Conservation (phyloP, 1,139 yeast species). For the Taiozyma sp. region DNA sequence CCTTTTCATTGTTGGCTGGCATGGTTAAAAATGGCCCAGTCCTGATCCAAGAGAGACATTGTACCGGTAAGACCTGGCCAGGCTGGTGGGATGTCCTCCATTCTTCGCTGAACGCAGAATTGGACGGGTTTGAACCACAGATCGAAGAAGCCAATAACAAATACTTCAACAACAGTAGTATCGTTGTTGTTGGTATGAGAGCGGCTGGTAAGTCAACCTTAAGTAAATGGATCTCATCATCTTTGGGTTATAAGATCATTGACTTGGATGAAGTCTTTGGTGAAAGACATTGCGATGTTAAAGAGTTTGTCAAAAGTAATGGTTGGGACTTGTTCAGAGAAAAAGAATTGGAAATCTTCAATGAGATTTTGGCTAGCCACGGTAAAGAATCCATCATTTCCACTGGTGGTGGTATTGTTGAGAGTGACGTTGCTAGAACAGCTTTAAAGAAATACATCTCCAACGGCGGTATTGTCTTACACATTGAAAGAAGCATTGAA, state of each 20-base stretch:
- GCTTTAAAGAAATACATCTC: slow-evolving; percentile 49
- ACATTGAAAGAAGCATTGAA: slow-evolving; percentile 82
- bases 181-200: slow-evolving; percentile 93
- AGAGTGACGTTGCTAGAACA: slow-evolving; percentile 62
- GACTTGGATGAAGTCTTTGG: slow-evolving; percentile 81
- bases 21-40: slow-evolving; percentile 50
- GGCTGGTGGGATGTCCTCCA: slow-evolving; percentile 98
- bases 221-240: slow-evolving; percentile 73
- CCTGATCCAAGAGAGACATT: slow-evolving; percentile 76
- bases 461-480: slow-evolving; percentile 66
- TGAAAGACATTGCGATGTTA: slow-evolving; percentile 49
- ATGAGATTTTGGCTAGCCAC: slow-evolving; percentile 43
- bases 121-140: slow-evolving; percentile 63
- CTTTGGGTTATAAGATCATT: slow-evolving; percentile 65
- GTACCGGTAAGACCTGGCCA: slow-evolving; percentile 99
- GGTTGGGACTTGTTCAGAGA: slow-evolving; percentile 90
- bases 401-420: slow-evolving; percentile 97
- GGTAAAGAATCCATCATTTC: slow-evolving; percentile 62
- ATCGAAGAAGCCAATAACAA: slow-evolving; percentile 10
- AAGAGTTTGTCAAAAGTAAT: slow-evolving; percentile 56
- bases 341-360: slow-evolving; percentile 57
- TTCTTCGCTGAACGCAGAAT: slow-evolving; percentile 54
- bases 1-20: slow-evolving; percentile 79
- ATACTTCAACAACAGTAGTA: slow-evolving; percentile 28
- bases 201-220: slow-evolving; percentile 95